These are phyloP conservation scores for Scheffersomyces titani DNA, from an alignment of 1,139 yeast species.

Conservation along the genomic window DNA sequence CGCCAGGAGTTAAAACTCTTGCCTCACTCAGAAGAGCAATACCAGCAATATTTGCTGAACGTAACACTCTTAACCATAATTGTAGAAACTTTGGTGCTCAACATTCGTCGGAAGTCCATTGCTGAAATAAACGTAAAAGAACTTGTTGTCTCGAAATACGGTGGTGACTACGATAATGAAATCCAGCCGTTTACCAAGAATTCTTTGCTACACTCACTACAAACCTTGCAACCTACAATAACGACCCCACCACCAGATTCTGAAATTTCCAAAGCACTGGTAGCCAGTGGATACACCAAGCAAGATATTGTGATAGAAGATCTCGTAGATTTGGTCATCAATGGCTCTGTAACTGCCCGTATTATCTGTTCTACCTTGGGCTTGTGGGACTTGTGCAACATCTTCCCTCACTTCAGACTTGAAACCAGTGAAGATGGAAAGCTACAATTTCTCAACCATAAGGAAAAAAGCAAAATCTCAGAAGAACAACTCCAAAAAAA, in stretches of 20 bases:
- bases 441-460: background rate
- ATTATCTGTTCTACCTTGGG: conserved; percentile 34
- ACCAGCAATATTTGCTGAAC: conserved; percentile 19
- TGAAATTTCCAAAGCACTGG: background rate
- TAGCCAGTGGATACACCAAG: background rate
- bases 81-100: conserved; percentile 12
- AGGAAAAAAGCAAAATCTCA: background rate
- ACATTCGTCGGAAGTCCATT: conserved; percentile 1
- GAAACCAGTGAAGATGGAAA: conserved; percentile 6
- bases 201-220: conserved; percentile 20
- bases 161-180: conserved; percentile 3
- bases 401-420: conserved; percentile 16
- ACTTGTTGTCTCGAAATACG: conserved; percentile 8
- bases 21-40: conserved; percentile 1
- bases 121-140: conserved; percentile 4
- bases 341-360: conserved; percentile 26
- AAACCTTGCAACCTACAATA: conserved; percentile 17
- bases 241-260: conserved; percentile 1
- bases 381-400: conserved; percentile 33
- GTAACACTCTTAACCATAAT: conserved; percentile 21
- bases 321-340: conserved; percentile 16
- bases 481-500: background rate
- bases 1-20: conserved; percentile 14
- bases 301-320: conserved; percentile 11
- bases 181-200: conserved; percentile 10